Conservation (phyloP, 805 yeast species). For the Lachancea sp. region DNA sequence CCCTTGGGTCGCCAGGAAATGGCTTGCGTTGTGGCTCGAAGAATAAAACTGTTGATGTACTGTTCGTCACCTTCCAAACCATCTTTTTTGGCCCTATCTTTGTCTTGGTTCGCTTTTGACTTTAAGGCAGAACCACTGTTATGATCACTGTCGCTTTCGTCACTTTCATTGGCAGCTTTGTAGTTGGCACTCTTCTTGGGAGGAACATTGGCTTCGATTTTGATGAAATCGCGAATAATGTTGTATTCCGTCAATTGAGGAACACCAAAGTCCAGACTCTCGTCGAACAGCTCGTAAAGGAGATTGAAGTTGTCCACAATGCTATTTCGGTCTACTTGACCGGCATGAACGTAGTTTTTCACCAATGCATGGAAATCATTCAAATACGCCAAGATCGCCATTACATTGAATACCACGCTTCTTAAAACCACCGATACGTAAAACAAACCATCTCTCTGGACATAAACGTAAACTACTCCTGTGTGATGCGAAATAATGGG, state of each 20-base stretch:
- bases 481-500: conserved; percentile 3
- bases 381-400: conserved; percentile 22
- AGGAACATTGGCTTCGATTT: conserved; percentile 44
- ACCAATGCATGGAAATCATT: conserved; percentile 24
- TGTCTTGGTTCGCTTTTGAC: conserved; percentile 5
- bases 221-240: conserved; percentile 70
- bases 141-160: conserved; percentile 8
- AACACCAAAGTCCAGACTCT: conserved; percentile 84
- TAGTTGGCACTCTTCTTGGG: conserved; percentile 28
- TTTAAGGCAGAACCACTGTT: conserved; percentile 10
- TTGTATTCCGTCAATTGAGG: conserved; percentile 78
- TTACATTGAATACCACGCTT: conserved; percentile 11
- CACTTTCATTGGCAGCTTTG: conserved; percentile 7
- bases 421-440: conserved; percentile 20
- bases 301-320: conserved; percentile 67
- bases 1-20: conserved; percentile 94
- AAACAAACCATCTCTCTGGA: conserved; percentile 23
- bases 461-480: conserved; percentile 18
- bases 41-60: conserved; percentile 62
- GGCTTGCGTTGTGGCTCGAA: conserved; percentile 69
- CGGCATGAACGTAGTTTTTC: conserved; percentile 21
- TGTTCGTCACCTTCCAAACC: conserved; percentile 15
- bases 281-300: conserved; percentile 79
- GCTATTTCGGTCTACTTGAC: conserved; percentile 45
- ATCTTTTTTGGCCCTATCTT: conserved; percentile 3